Percentiles rank a stretch among this genome's conserved stretches.
These are phyloP conservation scores for Skeletonema tropicum DNA, from an alignment of 108 stramenopile species.

Conservation along the genomic window DNA sequence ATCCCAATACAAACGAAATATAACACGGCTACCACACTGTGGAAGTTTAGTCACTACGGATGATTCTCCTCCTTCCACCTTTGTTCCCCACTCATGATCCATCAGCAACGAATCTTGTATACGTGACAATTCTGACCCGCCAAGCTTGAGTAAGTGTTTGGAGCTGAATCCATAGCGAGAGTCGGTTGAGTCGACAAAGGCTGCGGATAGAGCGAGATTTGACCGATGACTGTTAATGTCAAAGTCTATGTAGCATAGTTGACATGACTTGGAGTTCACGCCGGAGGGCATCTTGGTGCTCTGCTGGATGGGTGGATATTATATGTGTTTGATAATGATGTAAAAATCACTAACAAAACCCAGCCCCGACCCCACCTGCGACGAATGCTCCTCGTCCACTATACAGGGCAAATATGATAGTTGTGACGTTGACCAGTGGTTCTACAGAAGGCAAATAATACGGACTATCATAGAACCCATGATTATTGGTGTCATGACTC, in stretches of 20 bases:
- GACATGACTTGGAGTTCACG: constrained; percentile 32
- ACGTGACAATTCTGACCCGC: constrained; percentile 81
- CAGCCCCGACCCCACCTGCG: no score
- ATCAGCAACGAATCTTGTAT: constrained; percentile 58
- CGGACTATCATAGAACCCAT: no score
- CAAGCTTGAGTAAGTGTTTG: constrained; percentile 64
- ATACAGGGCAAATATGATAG: no score
- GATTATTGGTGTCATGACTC: no score
- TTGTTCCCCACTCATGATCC: constrained; percentile 63
- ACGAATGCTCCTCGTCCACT: no score
- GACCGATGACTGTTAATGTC: constrained; percentile 45
- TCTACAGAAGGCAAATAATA: no score
- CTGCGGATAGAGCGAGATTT: constrained; percentile 61
- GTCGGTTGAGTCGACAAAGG: constrained; percentile 85
- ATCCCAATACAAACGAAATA: constrained; percentile 80
- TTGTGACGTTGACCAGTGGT: no score
- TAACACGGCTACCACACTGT: constrained; percentile 58
- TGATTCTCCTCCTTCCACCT: constrained; percentile 13
- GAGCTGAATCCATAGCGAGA: constrained; percentile 79
- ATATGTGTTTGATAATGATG: no score
- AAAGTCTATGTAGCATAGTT: constrained; percentile 48
- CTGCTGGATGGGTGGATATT: background rate
- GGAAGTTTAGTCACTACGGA: constrained; percentile 23
- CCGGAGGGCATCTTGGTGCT: constrained; percentile 8
- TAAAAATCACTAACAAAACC: no score